Evolutionary conservation across 306 rosid genomes (phyloP).

Genomic region (Mimosa pudica): DNA sequence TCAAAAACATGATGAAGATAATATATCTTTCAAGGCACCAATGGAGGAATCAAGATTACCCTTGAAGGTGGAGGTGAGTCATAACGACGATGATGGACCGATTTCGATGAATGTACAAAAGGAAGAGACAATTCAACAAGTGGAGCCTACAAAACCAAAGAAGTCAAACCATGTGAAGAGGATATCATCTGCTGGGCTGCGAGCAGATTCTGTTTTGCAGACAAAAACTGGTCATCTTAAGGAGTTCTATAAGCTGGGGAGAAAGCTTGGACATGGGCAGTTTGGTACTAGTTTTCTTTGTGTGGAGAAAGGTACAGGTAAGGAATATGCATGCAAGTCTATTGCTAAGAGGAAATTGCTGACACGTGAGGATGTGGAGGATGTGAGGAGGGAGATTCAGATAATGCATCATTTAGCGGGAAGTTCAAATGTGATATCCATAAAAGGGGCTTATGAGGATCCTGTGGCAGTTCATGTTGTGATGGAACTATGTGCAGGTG

Average conservation of each 20-base stretch:
- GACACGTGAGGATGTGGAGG: constrained; percentile 60
- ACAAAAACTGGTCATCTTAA: constrained; percentile 62
- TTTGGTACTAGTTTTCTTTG: constrained; percentile 72
- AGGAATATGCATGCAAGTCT: constrained; percentile 75
- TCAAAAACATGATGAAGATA: constrained; percentile 1
- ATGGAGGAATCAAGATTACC: constrained; percentile 26
- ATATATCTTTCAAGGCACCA: constrained; percentile 22
- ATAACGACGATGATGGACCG: background rate
- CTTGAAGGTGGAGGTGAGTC: background rate
- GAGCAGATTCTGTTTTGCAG: constrained; percentile 63
- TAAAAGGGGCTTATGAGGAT: constrained; percentile 80
- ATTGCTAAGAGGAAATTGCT: constrained; percentile 65
- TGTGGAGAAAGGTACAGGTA: constrained; percentile 62
- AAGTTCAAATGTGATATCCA: constrained; percentile 48
- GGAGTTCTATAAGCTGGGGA: constrained; percentile 58
- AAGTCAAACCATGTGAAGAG: constrained; percentile 41
- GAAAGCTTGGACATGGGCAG: constrained; percentile 70
- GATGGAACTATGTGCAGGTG: constrained; percentile 83
- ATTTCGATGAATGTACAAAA: background rate
- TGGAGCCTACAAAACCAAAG: constrained; percentile 34
- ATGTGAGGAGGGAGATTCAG: constrained; percentile 85
- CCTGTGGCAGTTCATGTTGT: constrained; percentile 69
- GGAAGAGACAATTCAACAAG: constrained; percentile 10
- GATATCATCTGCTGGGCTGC: constrained; percentile 58
- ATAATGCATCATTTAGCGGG: constrained; percentile 85